phyloP scores from a whole-genome alignment of 768 basidiomycete genomes.

The Wakefieldia striispora region DNA sequence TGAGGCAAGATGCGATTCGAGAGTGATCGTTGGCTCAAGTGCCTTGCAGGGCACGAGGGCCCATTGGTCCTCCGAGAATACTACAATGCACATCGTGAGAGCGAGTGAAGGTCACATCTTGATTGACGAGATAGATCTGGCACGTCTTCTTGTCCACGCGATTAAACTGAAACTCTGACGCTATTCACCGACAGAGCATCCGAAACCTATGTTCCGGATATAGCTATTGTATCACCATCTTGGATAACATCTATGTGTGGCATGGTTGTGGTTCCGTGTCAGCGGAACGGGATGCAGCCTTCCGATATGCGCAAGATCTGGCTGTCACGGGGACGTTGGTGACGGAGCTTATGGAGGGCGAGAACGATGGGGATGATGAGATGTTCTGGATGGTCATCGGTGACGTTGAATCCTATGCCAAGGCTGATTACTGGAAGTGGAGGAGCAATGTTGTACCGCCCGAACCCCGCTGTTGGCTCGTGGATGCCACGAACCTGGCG shows the following conservation, averaged over 20 bases:
- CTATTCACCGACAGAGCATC: constrained; percentile 40
- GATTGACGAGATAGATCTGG: constrained; percentile 74
- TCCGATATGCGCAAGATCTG: constrained; percentile 55
- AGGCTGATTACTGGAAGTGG: constrained; percentile 85
- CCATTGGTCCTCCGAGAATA: constrained; percentile 79
- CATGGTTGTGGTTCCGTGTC: constrained; percentile 67
- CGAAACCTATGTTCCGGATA: constrained; percentile 81
- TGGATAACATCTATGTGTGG: constrained; percentile 78
- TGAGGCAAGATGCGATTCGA: constrained; percentile 26
- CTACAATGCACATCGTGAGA: constrained; percentile 76
- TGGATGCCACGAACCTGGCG: constrained; percentile 39
- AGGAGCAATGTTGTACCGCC: constrained; percentile 38
- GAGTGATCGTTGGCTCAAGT: constrained; percentile 1
- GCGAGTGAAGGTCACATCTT: constrained; percentile 46
- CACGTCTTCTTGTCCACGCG: constrained; percentile 27
- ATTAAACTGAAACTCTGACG: constrained; percentile 1
- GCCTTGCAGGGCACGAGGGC: constrained; percentile 57
- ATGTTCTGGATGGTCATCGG: constrained; percentile 89
- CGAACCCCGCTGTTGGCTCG: constrained; percentile 60
- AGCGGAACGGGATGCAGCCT: constrained; percentile 59
- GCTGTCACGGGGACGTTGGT: constrained; percentile 37
- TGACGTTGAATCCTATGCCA: constrained; percentile 63
- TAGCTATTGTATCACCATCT: constrained; percentile 72
- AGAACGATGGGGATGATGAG: constrained; percentile 60
- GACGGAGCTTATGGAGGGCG: constrained; percentile 63